Conservation (phyloP, 768 basidiomycete genomes). For the Boletus eberwhitei region DNA sequence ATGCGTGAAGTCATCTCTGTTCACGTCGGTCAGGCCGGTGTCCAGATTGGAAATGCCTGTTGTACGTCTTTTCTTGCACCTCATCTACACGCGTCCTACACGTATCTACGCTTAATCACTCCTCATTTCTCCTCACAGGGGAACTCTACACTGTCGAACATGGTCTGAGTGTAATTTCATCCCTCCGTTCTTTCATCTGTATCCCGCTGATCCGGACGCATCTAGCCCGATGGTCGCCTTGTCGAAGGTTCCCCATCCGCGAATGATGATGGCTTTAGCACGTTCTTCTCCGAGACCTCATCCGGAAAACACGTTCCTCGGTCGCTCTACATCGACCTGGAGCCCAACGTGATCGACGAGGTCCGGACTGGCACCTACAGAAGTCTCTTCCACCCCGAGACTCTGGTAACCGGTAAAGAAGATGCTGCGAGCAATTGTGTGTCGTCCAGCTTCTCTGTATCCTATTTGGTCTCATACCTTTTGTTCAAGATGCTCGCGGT, state of each 20-base stretch:
- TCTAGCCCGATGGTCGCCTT: constrained; percentile 91
- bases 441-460: constrained; percentile 13
- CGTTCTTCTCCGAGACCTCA: constrained; percentile 98
- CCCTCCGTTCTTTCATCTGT: not conserved
- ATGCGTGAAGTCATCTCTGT: constrained; percentile 98
- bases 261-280: constrained; percentile 91
- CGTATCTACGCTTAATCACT: not conserved
- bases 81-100: constrained; percentile 15
- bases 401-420: constrained; percentile 97
- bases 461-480: constrained; percentile 2
- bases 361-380: constrained; percentile 94
- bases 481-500: constrained; percentile 79
- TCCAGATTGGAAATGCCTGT: constrained; percentile 97
- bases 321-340: constrained; percentile 94
- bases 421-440: constrained; percentile 99
- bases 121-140: constrained; percentile 52
- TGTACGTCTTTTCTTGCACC: constrained; percentile 57
- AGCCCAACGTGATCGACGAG: constrained; percentile 97
- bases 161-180: constrained; percentile 75
- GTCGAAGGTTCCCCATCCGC: constrained; percentile 70
- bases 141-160: constrained; percentile 99
- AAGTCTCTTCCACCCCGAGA: constrained; percentile 98
- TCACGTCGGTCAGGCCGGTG: constrained; percentile 98
- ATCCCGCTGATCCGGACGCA: constrained; percentile 18
- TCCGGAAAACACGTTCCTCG: constrained; percentile 97